Conservation (phyloP, 371 early-diverging fungal species). For the Batkoa obscura region DNA sequence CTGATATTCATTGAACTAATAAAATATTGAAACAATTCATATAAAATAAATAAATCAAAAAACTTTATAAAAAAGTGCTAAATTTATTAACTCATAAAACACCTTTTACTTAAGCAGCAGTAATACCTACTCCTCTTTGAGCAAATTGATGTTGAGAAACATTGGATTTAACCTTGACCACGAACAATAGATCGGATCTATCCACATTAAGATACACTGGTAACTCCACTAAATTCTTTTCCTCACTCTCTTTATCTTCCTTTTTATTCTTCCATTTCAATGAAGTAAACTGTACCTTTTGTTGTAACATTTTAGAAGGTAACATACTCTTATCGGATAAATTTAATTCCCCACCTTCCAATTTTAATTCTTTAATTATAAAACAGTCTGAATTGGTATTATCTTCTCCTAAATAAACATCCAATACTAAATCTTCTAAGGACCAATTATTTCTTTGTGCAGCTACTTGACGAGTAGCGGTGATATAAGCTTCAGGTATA, state of each 20-base stretch:
- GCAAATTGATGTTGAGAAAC: constrained; percentile 26
- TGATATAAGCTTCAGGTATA: constrained; percentile 80
- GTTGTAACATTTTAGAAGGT: not conserved
- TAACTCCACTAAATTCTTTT: constrained; percentile 15
- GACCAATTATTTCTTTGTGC: constrained; percentile 50
- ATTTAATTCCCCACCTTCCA: constrained; percentile 50
- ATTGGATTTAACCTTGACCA: constrained; percentile 25
- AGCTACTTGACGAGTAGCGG: constrained; percentile 73
- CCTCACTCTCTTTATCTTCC: not conserved
- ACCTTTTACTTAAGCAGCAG: constrained; percentile 15
- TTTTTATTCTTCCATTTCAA: not conserved
- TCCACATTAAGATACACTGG: constrained; percentile 79
- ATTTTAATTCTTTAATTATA: constrained; percentile 18
- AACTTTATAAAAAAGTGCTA: no score
- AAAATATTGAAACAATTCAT: no score
- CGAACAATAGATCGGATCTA: constrained; percentile 52
- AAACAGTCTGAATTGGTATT: constrained; percentile 11
- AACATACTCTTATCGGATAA: constrained; percentile 17
- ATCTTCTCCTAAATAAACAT: constrained; percentile 19
- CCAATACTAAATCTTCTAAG: constrained; percentile 38
- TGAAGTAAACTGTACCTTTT: not conserved
- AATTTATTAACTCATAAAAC: not conserved
- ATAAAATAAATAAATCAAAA: no score
- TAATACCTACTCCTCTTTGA: constrained; percentile 56
- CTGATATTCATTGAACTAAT: no score